Evolutionary conservation across 225 moss, liverwort and hornwort genomes (phyloP).

Genomic region (Asterella californica): DNA sequence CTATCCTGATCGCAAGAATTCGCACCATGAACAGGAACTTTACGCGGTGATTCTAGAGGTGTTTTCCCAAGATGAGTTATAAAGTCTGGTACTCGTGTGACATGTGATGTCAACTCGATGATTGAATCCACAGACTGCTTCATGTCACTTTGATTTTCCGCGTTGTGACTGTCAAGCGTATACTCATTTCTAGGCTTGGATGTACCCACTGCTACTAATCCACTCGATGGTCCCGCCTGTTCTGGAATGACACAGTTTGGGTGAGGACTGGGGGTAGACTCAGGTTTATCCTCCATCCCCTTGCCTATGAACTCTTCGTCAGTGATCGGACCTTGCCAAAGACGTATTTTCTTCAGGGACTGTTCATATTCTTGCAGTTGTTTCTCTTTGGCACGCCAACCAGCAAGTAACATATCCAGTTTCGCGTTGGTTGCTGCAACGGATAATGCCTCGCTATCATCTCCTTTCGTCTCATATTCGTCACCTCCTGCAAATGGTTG

Average conservation of each 20-base stretch:
- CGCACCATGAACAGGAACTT: background rate
- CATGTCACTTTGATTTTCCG: background rate
- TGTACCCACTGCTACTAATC: background rate
- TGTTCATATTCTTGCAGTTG: slow-evolving; percentile 34
- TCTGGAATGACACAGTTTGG: background rate
- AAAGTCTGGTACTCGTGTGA: background rate
- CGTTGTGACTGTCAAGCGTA: background rate
- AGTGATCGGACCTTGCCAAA: slow-evolving; percentile 22
- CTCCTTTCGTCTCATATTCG: background rate
- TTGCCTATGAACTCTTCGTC: background rate
- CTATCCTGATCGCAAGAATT: background rate
- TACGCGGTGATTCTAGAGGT: background rate
- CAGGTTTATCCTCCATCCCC: background rate
- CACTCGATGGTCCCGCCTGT: background rate
- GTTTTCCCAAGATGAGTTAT: background rate
- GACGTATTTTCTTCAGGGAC: slow-evolving; percentile 23
- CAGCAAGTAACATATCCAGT: slow-evolving; percentile 33
- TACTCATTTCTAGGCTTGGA: background rate
- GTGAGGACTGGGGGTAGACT: background rate
- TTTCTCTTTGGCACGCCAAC: slow-evolving; percentile 39
- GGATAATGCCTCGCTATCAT: background rate
- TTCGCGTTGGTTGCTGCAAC: slow-evolving; percentile 9
- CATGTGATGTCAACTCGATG: background rate
- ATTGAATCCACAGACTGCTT: background rate
- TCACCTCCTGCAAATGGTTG: background rate